These are phyloP conservation scores for Mucor lusitanicus DNA, from an alignment of 371 early-diverging fungal species.

Conservation along the genomic window DNA sequence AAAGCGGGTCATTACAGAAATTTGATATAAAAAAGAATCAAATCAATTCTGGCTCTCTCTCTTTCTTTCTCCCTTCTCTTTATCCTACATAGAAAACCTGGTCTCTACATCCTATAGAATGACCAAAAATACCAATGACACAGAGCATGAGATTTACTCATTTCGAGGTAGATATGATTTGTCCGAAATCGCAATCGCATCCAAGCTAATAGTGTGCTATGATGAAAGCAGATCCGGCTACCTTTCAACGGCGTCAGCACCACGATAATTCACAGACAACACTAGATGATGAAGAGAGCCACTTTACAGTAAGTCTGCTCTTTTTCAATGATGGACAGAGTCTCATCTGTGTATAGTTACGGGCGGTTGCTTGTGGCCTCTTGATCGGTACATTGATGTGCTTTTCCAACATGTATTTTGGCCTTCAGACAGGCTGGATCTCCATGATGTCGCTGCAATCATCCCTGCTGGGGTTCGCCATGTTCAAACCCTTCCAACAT, in stretches of 20 bases:
- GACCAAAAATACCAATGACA: neutral
- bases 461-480: conserved; percentile 75
- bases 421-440: conserved; percentile 87
- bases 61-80: neutral
- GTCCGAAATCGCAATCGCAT: neutral
- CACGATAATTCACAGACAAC: neutral
- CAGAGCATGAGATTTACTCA: conserved; percentile 9
- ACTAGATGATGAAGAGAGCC: neutral
- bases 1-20: neutral
- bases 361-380: conserved; percentile 66
- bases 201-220: neutral
- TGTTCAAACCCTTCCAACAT: conserved; percentile 66
- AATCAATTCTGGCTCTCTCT: neutral
- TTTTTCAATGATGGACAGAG: no score
- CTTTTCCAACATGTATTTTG: conserved; percentile 88
- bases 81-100: neutral
- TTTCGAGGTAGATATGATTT: conserved; percentile 10
- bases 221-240: neutral
- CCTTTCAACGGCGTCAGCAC: neutral
- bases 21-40: neutral
- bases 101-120: neutral
- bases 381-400: conserved; percentile 73
- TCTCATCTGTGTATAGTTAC: conserved; percentile 29
- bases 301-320: conserved; percentile 24
- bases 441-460: conserved; percentile 89